Conservation (phyloP, 176 grass and related monocot genomes). For the Triticum urartu region DNA sequence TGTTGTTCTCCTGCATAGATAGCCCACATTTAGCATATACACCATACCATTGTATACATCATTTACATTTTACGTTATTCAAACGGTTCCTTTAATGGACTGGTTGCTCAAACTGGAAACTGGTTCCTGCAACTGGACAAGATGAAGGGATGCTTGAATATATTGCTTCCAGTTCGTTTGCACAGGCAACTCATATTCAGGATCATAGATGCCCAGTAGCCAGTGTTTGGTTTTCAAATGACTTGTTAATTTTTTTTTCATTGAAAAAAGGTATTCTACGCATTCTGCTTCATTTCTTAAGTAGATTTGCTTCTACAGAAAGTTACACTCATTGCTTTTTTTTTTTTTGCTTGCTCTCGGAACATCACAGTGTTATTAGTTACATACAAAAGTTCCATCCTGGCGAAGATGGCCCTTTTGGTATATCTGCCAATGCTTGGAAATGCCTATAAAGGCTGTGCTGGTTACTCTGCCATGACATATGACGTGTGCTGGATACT, state of each 20-base stretch:
- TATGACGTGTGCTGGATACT: too few species aligned
- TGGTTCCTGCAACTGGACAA: conserved; percentile 75
- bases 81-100: too few species aligned
- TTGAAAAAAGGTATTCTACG: neutral
- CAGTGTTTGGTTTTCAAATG: conserved; percentile 4
- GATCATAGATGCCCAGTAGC: neutral
- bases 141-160: conserved; percentile 95
- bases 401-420: conserved; percentile 87
- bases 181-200: conserved; percentile 57
- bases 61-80: too few species aligned
- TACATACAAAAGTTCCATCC: conserved; percentile 88
- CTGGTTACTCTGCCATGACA: too few species aligned
- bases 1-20: too few species aligned
- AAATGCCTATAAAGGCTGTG: neutral
- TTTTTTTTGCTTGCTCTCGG: conserved; percentile 40
- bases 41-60: too few species aligned
- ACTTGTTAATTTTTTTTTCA: neutral
- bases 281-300: conserved; percentile 9
- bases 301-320: conserved; percentile 21
- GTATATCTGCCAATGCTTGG: conserved; percentile 85
- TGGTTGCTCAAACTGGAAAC: too few species aligned
- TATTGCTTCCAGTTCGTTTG: conserved; percentile 78
- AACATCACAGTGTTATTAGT: conserved; percentile 67
- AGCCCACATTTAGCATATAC: too few species aligned
- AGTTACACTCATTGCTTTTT: neutral